Evolutionary conservation across 805 yeast genomes (phyloP), one percentile per base, ranked within the genome.

Genomic region (Komagataella populi): DNA sequence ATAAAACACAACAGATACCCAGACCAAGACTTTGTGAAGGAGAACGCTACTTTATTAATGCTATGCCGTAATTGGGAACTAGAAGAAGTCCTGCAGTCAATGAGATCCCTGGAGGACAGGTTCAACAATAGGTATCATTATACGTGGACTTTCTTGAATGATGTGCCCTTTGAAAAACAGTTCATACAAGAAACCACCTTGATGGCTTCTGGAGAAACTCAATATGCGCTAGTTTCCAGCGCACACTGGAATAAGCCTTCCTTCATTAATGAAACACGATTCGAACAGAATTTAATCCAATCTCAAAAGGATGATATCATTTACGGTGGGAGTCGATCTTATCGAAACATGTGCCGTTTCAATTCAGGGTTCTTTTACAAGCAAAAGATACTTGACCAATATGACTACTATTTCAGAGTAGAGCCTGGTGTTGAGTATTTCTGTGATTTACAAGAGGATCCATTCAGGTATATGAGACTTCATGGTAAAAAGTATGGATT

Each of bases 341-440:
- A 85, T 61, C 77, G 97, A 62, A 90, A 91, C 65, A 93, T 93
- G 98, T 93, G 98, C 66, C 76, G 96, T 44, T 91, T 84, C 70
- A 91, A 93, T 63, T 84, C 95, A 2, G 97, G 98, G 0, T 86
- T 74, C 63, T 93, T 93, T 69, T 91, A 80, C 70, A 78, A 85
- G 62, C 95, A 89, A 61, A 80, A 80, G 52, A 63, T 88, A 47
- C 67, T 90, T 58, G 64, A 70, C 47, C 72, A 83, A 39, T 93
- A 86, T 68, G 91, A 88, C 55, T 93, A 83, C 73, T 91, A 91
- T 69, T 90, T 96, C 80, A 76, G 99, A 56, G 96, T 91, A 10
- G 99, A 91, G 65, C 99, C 99, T 0, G 88, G 83, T 56, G 89
- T 90, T 49, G 81, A 86, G 60, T 85, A 86, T 64, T 85, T 73